These are phyloP conservation scores for Haplographium delicatum DNA, from an alignment of 495 filamentous ascomycete species.

Conservation along the genomic window DNA sequence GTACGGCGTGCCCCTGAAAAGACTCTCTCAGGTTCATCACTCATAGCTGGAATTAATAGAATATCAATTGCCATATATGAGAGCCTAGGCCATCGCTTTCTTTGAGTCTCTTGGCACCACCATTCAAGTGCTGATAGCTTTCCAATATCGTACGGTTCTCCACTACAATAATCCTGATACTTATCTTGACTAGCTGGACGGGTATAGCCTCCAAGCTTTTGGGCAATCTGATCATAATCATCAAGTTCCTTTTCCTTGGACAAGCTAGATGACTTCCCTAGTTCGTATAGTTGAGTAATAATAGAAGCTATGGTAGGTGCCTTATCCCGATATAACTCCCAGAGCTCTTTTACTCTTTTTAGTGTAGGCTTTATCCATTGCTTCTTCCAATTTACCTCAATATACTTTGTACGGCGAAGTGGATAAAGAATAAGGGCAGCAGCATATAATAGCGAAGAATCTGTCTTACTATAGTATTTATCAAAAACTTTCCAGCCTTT, in stretches of 20 bases:
- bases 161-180: not conserved
- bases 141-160: not conserved
- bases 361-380: not conserved
- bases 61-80: not conserved
- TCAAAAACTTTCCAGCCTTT: not conserved
- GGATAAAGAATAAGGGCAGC: constrained; percentile 1
- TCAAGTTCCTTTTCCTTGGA: not conserved
- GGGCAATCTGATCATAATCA: not conserved
- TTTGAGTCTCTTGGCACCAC: not conserved
- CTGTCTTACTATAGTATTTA: not conserved
- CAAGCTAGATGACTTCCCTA: not conserved
- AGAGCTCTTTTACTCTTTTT: not conserved
- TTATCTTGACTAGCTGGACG: not conserved
- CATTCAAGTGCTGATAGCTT: not conserved
- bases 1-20: not conserved
- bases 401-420: not conserved
- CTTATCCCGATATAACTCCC: not conserved
- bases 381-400: not conserved
- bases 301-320: not conserved
- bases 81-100: not conserved
- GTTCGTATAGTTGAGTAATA: not conserved
- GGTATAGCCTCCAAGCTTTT: not conserved
- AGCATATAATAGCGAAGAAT: not conserved
- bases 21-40: not conserved
- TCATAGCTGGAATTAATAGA: not conserved